Conservation (phyloP, 495 filamentous ascomycete genomes). For the Neurospora sp. region DNA sequence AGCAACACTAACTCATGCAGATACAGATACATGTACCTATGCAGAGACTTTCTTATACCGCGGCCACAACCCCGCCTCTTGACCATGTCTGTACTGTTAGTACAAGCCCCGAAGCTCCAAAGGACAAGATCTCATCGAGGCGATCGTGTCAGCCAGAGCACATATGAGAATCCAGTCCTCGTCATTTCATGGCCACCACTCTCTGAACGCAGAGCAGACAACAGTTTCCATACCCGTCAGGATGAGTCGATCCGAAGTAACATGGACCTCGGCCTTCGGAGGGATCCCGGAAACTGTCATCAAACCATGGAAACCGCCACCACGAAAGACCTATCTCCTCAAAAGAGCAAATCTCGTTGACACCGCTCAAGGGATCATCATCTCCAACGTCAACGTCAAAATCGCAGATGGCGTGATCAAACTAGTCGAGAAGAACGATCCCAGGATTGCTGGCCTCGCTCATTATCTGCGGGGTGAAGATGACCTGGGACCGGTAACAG, state of each 20-base stretch:
- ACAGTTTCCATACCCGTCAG: background rate
- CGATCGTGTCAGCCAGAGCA: background rate
- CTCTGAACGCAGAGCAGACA: background rate
- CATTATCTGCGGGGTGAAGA: background rate
- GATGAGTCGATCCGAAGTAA: background rate
- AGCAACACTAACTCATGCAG: background rate
- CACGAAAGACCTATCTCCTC: slow-evolving; percentile 16
- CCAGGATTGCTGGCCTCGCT: background rate
- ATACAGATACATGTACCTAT: background rate
- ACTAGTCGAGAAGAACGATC: background rate
- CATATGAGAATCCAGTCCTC: background rate
- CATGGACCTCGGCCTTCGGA: background rate
- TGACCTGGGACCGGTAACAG: slow-evolving; percentile 2
- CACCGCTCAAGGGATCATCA: slow-evolving; percentile 17
- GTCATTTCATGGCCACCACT: background rate
- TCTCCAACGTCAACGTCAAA: slow-evolving; percentile 16
- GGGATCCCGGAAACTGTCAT: slow-evolving; percentile 11
- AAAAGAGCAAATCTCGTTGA: slow-evolving; percentile 26
- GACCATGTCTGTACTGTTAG: background rate
- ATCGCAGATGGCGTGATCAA: slow-evolving; percentile 18
- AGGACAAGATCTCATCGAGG: background rate
- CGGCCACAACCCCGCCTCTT: background rate
- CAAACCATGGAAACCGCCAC: slow-evolving; percentile 26
- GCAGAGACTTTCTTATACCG: background rate
- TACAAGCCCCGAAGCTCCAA: background rate